These are phyloP conservation scores for Trichoderma reesei DNA, from an alignment of 495 filamentous ascomycete genomes.

Conservation along the genomic window DNA sequence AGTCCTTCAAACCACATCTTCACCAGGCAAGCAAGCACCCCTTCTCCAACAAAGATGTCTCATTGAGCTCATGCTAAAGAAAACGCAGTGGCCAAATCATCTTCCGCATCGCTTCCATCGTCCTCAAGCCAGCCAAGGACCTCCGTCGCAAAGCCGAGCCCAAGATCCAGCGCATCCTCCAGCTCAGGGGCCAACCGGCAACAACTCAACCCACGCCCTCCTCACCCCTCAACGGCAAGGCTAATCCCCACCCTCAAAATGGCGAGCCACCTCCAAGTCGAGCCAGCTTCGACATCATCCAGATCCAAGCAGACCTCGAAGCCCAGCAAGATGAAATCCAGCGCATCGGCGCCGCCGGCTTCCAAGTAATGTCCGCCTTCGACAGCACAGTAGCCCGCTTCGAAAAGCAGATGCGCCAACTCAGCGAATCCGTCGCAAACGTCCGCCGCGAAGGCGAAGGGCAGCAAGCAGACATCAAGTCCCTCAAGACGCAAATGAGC, in stretches of 20 bases:
- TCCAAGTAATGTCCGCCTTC: conserved; percentile 24
- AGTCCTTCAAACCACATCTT: conserved; percentile 28
- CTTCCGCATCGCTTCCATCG: not conserved
- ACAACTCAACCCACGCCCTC: not conserved
- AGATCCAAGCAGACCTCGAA: conserved; percentile 20
- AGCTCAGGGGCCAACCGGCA: conserved; percentile 11
- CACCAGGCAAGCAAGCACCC: conserved; percentile 18
- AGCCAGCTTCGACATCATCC: conserved; percentile 11
- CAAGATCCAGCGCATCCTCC: conserved; percentile 23
- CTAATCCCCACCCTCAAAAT: not conserved
- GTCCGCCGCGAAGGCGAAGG: conserved; percentile 15
- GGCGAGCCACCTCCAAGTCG: not conserved
- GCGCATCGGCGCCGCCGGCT: conserved; percentile 24
- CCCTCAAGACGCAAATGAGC: conserved; percentile 16
- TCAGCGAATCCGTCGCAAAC: conserved; percentile 14
- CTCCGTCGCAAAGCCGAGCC: conserved; percentile 13
- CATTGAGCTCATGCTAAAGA: not conserved
- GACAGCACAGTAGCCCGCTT: conserved; percentile 20
- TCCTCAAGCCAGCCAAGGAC: not conserved
- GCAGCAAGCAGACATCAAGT: conserved; percentile 16
- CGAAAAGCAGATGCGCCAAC: conserved; percentile 19
- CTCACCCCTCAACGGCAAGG: not conserved
- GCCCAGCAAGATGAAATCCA: conserved; percentile 25
- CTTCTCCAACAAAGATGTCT: too few relatives aligned
- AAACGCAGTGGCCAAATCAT: conserved; percentile 10